Conservation (phyloP, 192 early-diverging fungal species). For the Coemansia sp. region DNA sequence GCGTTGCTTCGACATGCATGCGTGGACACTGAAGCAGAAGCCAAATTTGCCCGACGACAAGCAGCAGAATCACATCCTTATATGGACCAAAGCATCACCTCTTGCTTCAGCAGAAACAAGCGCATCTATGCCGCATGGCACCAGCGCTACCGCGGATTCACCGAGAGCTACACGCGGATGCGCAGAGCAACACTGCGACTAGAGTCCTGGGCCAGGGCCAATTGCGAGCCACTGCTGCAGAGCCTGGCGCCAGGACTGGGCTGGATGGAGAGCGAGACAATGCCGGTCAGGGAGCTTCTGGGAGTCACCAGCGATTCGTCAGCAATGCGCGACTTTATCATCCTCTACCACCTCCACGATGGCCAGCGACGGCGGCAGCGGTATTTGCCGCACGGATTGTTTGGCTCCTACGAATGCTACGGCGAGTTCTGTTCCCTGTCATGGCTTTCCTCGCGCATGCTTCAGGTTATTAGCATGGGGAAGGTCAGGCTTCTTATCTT, state of each 20-base stretch:
- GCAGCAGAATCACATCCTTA: neutral
- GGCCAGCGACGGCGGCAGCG: conserved; percentile 37
- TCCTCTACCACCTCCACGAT: conserved; percentile 48
- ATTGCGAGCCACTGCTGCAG: conserved; percentile 17
- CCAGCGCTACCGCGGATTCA: conserved; percentile 29
- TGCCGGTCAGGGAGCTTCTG: conserved; percentile 46
- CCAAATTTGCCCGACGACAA: neutral
- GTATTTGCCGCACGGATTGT: conserved; percentile 30
- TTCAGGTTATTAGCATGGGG: conserved; percentile 38
- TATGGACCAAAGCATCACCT: neutral
- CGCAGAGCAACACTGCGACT: conserved; percentile 23
- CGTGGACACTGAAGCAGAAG: conserved; percentile 14
- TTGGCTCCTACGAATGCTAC: conserved; percentile 48
- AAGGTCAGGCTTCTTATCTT: conserved; percentile 35
- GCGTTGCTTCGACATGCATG: conserved; percentile 13
- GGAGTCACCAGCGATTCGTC: conserved; percentile 37
- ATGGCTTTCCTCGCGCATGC: conserved; percentile 48
- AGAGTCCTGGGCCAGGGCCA: conserved; percentile 26
- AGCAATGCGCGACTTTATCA: conserved; percentile 47
- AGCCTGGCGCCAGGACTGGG: conserved; percentile 42
- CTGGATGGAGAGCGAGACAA: conserved; percentile 37
- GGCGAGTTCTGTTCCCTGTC: conserved; percentile 47
- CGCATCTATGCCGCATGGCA: conserved; percentile 29
- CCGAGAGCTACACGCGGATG: conserved; percentile 49
- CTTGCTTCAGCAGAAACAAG: conserved; percentile 19